Conservation (phyloP, 306 rosid genomes). For the Fagus crenata region DNA sequence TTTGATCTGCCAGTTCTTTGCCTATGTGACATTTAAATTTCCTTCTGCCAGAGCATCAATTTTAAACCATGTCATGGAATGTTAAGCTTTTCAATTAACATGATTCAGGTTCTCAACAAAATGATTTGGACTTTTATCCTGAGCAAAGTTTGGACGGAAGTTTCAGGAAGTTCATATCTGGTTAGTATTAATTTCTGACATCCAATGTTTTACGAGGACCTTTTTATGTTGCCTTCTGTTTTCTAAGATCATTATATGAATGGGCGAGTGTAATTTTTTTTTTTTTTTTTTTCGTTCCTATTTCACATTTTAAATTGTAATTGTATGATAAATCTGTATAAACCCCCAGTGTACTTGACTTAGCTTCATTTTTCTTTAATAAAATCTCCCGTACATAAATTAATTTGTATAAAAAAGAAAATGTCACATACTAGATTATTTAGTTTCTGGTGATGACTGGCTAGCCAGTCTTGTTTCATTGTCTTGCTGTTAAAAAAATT, state of each 20-base stretch:
- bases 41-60: background rate
- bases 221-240: background rate
- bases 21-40: background rate
- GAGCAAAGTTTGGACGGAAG: conserved; percentile 46
- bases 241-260: background rate
- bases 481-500: too few relatives aligned
- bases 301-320: background rate
- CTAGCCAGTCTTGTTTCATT: too few relatives aligned
- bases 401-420: too few relatives aligned
- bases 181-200: conserved; percentile 16
- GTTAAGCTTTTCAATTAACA: background rate
- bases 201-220: background rate
- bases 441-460: background rate
- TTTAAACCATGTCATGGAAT: background rate
- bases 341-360: background rate
- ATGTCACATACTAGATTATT: background rate
- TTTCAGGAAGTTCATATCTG: conserved; percentile 48
- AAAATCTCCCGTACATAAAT: background rate
- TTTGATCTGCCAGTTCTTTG: background rate
- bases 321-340: background rate
- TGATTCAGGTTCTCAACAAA: conserved; percentile 32
- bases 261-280: background rate
- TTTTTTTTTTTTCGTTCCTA: background rate
- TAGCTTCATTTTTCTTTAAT: background rate
- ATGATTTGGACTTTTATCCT: conserved; percentile 36